Evolutionary conservation across 495 filamentous ascomycete genomes (phyloP).

Genomic region (Penicillium flavigenum): DNA sequence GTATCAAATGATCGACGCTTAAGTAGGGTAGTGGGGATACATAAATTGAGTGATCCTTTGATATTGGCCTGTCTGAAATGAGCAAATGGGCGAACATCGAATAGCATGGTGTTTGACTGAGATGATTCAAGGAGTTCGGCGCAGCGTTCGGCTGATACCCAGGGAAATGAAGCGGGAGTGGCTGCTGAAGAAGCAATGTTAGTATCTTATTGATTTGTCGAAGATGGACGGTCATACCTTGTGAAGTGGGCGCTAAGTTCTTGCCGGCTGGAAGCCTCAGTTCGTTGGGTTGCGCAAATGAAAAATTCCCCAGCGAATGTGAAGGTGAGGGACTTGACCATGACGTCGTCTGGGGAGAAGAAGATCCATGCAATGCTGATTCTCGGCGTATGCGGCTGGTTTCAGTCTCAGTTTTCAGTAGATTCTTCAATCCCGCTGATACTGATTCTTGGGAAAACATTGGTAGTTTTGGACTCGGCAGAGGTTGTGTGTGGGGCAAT

Average conservation of each 20-base stretch:
- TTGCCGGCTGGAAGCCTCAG: neutral
- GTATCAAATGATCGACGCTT: constrained; percentile 90
- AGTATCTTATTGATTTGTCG: neutral
- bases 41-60: constrained; percentile 78
- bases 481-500: constrained; percentile 63
- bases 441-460: constrained; percentile 70
- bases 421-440: constrained; percentile 69
- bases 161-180: constrained; percentile 18
- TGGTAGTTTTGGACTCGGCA: constrained; percentile 66
- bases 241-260: constrained; percentile 1
- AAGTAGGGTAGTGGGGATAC: constrained; percentile 90
- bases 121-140: constrained; percentile 62
- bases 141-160: constrained; percentile 66
- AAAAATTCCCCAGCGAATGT: constrained; percentile 3
- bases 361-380: constrained; percentile 23
- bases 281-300: neutral
- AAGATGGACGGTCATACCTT: constrained; percentile 10
- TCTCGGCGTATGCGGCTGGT: constrained; percentile 25
- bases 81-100: constrained; percentile 88
- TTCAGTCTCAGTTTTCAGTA: constrained; percentile 37
- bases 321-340: constrained; percentile 9
- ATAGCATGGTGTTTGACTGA: constrained; percentile 60
- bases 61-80: constrained; percentile 77
- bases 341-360: constrained; percentile 14
- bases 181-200: constrained; percentile 1